These are phyloP conservation scores for Didymosphaeria variabile DNA, from an alignment of 2,329 filamentous ascomycete genomes.

Conservation along the genomic window DNA sequence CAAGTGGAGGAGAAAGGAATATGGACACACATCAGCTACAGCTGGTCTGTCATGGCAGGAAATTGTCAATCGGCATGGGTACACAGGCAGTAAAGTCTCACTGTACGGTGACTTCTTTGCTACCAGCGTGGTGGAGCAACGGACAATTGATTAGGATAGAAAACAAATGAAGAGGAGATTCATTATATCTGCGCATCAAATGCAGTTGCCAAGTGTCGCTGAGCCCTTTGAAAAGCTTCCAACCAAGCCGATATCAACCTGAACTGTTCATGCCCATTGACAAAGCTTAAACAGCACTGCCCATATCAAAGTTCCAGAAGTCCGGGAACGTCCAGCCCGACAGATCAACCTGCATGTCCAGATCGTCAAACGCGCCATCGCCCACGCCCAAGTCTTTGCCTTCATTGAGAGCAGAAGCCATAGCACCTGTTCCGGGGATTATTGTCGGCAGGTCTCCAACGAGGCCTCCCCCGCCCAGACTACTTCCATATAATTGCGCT, in stretches of 20 bases:
- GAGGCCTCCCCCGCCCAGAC: constrained; percentile 9
- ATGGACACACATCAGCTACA: neutral
- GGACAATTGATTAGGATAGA: too few relatives aligned
- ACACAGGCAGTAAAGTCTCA: too few relatives aligned
- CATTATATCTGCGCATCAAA: too few relatives aligned
- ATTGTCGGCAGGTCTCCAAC: constrained; percentile 14
- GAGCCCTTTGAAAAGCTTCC: too few relatives aligned
- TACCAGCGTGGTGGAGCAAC: too few relatives aligned
- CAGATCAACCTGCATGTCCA: constrained; percentile 42
- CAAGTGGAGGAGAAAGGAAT: neutral
- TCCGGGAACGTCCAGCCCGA: constrained; percentile 45
- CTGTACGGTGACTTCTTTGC: too few relatives aligned
- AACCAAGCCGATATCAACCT: too few relatives aligned
- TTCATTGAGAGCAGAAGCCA: constrained; percentile 13
- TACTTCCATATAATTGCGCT: neutral
- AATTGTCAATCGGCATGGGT: neutral
- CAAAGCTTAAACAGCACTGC: constrained; percentile 35
- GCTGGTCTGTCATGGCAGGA: neutral
- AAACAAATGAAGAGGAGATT: too few relatives aligned
- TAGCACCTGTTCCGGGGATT: constrained; percentile 18
- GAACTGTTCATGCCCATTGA: neutral
- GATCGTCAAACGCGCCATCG: constrained; percentile 28
- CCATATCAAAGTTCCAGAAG: constrained; percentile 48
- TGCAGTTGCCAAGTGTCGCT: too few relatives aligned
- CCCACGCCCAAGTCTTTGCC: constrained; percentile 20